These are phyloP conservation scores for Nigrograna mackinnonii DNA, from an alignment of 2,329 filamentous ascomycete species.

Conservation along the genomic window DNA sequence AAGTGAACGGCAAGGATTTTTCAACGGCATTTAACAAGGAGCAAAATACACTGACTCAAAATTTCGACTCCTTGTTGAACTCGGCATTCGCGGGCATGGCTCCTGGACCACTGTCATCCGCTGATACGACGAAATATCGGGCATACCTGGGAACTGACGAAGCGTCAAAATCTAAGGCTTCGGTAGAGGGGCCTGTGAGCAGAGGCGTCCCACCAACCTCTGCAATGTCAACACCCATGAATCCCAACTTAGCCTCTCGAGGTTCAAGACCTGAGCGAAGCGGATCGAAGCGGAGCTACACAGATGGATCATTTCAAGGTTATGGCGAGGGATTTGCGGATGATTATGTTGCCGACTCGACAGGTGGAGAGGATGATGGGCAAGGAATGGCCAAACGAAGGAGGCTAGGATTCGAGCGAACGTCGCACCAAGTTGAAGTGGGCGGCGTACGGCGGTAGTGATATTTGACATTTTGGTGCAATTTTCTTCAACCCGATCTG, in stretches of 20 bases:
- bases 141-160: conserved; percentile 51
- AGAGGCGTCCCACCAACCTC: conserved; percentile 20
- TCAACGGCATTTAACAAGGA: conserved; percentile 32
- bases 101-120: conserved; percentile 45
- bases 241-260: conserved; percentile 46
- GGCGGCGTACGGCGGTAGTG: conserved; percentile 37
- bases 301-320: conserved; percentile 74
- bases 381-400: conserved; percentile 35
- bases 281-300: conserved; percentile 75
- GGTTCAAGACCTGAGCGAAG: conserved; percentile 64
- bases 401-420: conserved; percentile 38
- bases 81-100: conserved; percentile 45
- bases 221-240: conserved; percentile 35
- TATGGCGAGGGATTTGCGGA: conserved; percentile 74
- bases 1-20: conserved; percentile 45
- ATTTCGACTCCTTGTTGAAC: conserved; percentile 40
- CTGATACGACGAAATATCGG: conserved; percentile 47
- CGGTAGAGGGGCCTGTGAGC: conserved; percentile 21
- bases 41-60: conserved; percentile 23
- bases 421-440: conserved; percentile 38
- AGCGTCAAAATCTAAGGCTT: conserved; percentile 29
- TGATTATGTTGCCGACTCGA: conserved; percentile 70
- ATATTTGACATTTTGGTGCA: neutral
- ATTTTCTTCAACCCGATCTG: neutral
- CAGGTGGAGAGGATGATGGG: conserved; percentile 68